Evolutionary conservation across 129 eudicot species (phyloP), one percentile per base, ranked within the genome.

Genomic region (Lactuca sativa): DNA sequence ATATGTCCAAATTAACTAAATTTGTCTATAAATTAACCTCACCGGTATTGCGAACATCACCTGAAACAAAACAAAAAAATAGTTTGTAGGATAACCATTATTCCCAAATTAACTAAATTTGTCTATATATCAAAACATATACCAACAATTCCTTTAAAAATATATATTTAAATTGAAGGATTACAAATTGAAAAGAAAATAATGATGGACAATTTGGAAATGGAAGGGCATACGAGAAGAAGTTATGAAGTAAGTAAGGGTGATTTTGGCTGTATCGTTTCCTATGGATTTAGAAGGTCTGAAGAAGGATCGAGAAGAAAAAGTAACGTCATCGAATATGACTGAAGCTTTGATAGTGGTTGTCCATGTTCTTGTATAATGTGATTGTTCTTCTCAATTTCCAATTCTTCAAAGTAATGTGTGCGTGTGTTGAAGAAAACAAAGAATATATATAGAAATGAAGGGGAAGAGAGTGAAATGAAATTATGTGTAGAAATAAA

Each of bases 331-430:
- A 18, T 69, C 56, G 5, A 70, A 66, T 1, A 43, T 8, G 4
- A 57, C 74, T 2, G 57, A n/a, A 40, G 66, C 74, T 70, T 40
- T 8, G 59, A 55, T 56, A 7, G 66, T 10, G 17, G 47, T 70
- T 66, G 59, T 40, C 65, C 18, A 13, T n/a, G 1, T 65, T 65
- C 47, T 70, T 70, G 14, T 14, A 58, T 66, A 70, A 56, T 40
- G 52, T 44, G 52, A 44, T 44, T 44, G n/a, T 44, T 44, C 4
- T 44, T 11, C 4, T 10, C 11, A 44, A 44, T 11, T 0, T 10
- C 11, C n/a, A 34, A 4, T 34, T 4, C 4, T 34, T 34, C 5
- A 4, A 3, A 4, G 4, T 4, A 3, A 1, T 34, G 37, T 34
- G 5, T 34, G 37, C 37, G 3, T 44, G n/a, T 44, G 52, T 10